Conservation (phyloP, 805 yeast genomes). For the Saccharomyces mikatae region DNA sequence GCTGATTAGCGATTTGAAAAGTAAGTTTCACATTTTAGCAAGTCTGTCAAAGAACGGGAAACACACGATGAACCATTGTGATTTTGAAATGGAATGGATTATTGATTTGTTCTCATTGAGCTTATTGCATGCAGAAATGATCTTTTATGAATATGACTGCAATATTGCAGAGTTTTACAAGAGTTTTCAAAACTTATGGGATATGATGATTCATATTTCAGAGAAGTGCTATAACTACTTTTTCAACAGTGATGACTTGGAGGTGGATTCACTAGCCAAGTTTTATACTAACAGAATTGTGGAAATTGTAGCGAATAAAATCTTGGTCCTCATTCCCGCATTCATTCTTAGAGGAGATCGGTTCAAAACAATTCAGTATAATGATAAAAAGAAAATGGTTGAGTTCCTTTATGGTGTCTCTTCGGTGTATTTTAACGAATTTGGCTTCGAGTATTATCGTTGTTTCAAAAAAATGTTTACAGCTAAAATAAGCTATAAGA, state of each 20-base stretch:
- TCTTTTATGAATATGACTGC: constrained; percentile 15
- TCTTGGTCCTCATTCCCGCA: constrained; percentile 19
- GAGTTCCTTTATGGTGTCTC: constrained; percentile 16
- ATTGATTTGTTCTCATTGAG: constrained; percentile 16
- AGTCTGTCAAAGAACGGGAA: constrained; percentile 1
- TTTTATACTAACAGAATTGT: constrained; percentile 25
- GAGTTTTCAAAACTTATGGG: constrained; percentile 16
- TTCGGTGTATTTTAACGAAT: constrained; percentile 26
- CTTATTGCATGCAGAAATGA: constrained; percentile 17
- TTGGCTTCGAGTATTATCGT: constrained; percentile 25
- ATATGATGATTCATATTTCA: constrained; percentile 14
- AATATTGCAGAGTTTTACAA: constrained; percentile 10
- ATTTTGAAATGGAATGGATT: constrained; percentile 19
- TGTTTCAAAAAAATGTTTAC: constrained; percentile 26
- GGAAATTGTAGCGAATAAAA: constrained; percentile 21
- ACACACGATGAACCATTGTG: constrained; percentile 4
- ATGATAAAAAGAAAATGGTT: constrained; percentile 11
- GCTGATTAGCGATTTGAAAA: constrained; percentile 8
- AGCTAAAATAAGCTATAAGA: constrained; percentile 23
- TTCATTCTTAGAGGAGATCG: constrained; percentile 21
- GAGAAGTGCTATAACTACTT: constrained; percentile 16
- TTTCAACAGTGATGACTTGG: constrained; percentile 5
- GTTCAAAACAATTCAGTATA: constrained; percentile 5
- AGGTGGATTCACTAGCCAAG: constrained; percentile 12
- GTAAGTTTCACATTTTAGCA: constrained; percentile 5